Conservation (phyloP, 257 asterid genomes). For the Datura wrightii region DNA sequence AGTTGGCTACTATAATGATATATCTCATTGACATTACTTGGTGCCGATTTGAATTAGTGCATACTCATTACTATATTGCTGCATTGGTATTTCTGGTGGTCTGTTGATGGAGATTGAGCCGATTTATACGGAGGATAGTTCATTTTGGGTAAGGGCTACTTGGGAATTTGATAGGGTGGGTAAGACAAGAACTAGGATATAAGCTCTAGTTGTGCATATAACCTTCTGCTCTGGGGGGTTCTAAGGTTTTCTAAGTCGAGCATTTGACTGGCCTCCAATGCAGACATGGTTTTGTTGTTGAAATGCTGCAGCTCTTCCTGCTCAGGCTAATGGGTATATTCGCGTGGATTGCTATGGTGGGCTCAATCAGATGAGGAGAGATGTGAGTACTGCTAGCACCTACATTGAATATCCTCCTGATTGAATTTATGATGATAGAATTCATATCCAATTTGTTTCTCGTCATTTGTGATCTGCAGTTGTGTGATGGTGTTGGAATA, state of each 20-base stretch:
- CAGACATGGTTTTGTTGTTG: slow-evolving; percentile 93
- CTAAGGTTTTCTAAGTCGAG: slow-evolving; percentile 52
- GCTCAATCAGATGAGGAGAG: slow-evolving; percentile 99
- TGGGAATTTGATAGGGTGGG: background rate
- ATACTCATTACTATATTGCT: background rate
- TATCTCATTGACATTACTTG: background rate
- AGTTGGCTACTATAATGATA: background rate
- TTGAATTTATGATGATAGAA: slow-evolving; percentile 19
- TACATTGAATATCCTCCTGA: background rate
- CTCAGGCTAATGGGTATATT: slow-evolving; percentile 78
- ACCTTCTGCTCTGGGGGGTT: slow-evolving; percentile 13
- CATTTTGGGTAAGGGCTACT: background rate
- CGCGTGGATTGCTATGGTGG: slow-evolving; percentile 99
- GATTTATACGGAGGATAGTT: background rate
- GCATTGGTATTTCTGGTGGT: background rate
- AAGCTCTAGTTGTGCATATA: slow-evolving; percentile 18
- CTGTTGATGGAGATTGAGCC: background rate
- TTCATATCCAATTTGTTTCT: slow-evolving; percentile 24
- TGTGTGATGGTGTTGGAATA: slow-evolving; percentile 97
- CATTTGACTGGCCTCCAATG: slow-evolving; percentile 74
- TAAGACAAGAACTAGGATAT: background rate
- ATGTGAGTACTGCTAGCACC: slow-evolving; percentile 57
- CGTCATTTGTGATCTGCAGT: slow-evolving; percentile 50
- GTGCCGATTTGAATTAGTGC: background rate
- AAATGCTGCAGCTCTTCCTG: slow-evolving; percentile 97